Evolutionary conservation across 1,139 yeast genomes (phyloP).

Genomic region (Suhomyces bribrorum): DNA sequence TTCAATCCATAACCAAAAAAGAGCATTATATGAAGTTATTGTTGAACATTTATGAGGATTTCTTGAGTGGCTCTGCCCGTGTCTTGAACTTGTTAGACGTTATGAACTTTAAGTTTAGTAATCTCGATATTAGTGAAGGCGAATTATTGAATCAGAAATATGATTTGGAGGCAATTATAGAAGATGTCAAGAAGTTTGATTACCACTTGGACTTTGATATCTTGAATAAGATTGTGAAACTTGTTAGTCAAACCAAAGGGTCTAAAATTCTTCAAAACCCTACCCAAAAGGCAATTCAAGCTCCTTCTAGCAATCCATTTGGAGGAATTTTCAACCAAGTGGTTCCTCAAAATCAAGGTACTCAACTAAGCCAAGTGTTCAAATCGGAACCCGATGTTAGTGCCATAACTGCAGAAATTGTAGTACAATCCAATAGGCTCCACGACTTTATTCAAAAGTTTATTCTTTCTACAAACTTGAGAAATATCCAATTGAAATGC

Average conservation of each 20-base stretch:
- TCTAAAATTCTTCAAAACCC: slow-evolving; percentile 18
- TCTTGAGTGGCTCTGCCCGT: slow-evolving; percentile 57
- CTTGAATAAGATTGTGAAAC: slow-evolving; percentile 26
- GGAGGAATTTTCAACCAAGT: slow-evolving; percentile 3
- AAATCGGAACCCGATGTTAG: slow-evolving; percentile 3
- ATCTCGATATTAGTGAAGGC: slow-evolving; percentile 39
- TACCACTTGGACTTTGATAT: slow-evolving; percentile 24
- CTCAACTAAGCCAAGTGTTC: slow-evolving; percentile 1
- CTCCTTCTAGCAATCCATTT: neutral
- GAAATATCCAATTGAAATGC: slow-evolving; percentile 57
- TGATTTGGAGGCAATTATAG: slow-evolving; percentile 31
- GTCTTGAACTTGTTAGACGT: slow-evolving; percentile 70
- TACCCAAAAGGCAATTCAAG: neutral
- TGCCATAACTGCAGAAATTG: slow-evolving; percentile 17
- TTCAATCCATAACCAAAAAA: slow-evolving; percentile 60
- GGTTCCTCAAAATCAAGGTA: neutral
- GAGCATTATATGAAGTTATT: slow-evolving; percentile 55
- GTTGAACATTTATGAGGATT: slow-evolving; percentile 45
- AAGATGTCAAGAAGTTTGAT: slow-evolving; percentile 23
- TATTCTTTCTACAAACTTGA: slow-evolving; percentile 47
- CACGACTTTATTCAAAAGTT: slow-evolving; percentile 44
- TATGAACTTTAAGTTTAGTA: slow-evolving; percentile 53
- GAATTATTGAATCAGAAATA: slow-evolving; percentile 42
- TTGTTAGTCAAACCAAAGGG: slow-evolving; percentile 26
- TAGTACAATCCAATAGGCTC: slow-evolving; percentile 30